Conservation (phyloP, 371 early-diverging fungal genomes). For the Mortierella sp. region DNA sequence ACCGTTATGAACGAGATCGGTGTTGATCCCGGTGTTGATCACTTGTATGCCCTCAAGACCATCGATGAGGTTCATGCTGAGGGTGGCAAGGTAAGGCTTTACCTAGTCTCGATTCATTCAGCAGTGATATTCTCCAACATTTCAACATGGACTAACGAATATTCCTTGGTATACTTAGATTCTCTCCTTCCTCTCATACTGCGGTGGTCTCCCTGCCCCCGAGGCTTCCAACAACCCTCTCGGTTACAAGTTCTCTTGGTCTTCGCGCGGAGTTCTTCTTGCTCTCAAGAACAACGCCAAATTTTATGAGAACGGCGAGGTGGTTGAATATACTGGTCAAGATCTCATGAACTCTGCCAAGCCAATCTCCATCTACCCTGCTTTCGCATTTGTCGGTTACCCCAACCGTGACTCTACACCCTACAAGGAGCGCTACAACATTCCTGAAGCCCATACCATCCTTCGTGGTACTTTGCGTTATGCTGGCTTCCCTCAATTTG, state of each 20-base stretch:
- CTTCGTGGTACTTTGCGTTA: slow-evolving; percentile 96
- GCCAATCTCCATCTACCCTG: slow-evolving; percentile 90
- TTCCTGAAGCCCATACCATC: slow-evolving; percentile 95
- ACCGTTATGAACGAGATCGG: slow-evolving; percentile 95
- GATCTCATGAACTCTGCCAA: slow-evolving; percentile 92
- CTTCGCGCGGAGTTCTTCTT: slow-evolving; percentile 94
- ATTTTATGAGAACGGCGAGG: slow-evolving; percentile 89
- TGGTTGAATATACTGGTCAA: slow-evolving; percentile 91
- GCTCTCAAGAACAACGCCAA: slow-evolving; percentile 94
- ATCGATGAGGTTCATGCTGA: slow-evolving; percentile 89
- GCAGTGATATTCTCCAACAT: background rate
- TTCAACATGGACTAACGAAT: background rate
- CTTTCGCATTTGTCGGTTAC: slow-evolving; percentile 90
- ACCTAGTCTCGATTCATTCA: background rate
- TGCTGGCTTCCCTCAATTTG: slow-evolving; percentile 92
- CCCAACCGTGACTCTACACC: slow-evolving; percentile 98
- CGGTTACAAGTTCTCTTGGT: slow-evolving; percentile 99
- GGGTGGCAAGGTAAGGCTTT: slow-evolving; percentile 83
- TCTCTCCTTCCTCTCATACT: slow-evolving; percentile 93
- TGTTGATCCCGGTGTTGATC: slow-evolving; percentile 96
- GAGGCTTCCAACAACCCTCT: slow-evolving; percentile 97
- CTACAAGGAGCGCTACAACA: slow-evolving; percentile 94
- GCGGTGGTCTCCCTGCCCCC: slow-evolving; percentile 99
- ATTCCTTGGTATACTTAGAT: slow-evolving; percentile 56
- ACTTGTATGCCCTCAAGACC: slow-evolving; percentile 88